Conservation (phyloP, 208 protist species). For the Crithidia thermophila region DNA sequence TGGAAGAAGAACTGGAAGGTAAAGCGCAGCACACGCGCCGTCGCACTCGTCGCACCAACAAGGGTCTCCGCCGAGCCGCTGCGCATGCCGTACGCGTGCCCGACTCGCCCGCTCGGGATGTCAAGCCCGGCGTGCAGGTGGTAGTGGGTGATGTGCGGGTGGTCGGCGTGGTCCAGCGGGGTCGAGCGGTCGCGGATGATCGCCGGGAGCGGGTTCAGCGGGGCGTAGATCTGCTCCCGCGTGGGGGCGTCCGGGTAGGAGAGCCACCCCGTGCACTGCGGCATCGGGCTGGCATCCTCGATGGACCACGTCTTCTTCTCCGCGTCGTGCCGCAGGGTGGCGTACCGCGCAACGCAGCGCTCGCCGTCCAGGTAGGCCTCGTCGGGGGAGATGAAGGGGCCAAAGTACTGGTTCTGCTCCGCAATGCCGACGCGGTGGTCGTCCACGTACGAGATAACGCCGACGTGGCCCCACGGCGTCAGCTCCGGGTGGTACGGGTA, state of each 20-base stretch:
- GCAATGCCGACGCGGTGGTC: slow-evolving; percentile 63
- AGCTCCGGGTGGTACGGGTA: slow-evolving; percentile 57
- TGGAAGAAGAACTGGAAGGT: slow-evolving; percentile 63
- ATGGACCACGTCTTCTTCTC: slow-evolving; percentile 48
- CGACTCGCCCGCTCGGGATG: slow-evolving; percentile 29
- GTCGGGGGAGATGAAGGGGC: slow-evolving; percentile 45
- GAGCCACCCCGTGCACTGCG: slow-evolving; percentile 57
- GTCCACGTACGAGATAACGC: slow-evolving; percentile 75
- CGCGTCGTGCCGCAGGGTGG: slow-evolving; percentile 34
- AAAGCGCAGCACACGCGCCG: slow-evolving; percentile 58
- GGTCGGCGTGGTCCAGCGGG: slow-evolving; percentile 38
- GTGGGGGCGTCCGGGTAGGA: slow-evolving; percentile 49
- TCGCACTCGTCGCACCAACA: slow-evolving; percentile 49
- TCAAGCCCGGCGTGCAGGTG: slow-evolving; percentile 33
- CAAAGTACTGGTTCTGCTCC: slow-evolving; percentile 80
- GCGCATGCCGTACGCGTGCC: slow-evolving; percentile 39
- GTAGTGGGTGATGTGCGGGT: slow-evolving; percentile 52
- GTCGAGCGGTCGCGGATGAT: slow-evolving; percentile 45
- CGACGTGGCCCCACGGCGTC: slow-evolving; percentile 76
- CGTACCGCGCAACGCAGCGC: slow-evolving; percentile 63
- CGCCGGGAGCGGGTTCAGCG: slow-evolving; percentile 42
- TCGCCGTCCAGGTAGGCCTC: slow-evolving; percentile 62
- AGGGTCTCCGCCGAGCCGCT: slow-evolving; percentile 43
- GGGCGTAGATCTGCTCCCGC: slow-evolving; percentile 47
- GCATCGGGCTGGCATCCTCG: slow-evolving; percentile 32